phyloP scores from a whole-genome alignment of 352 stramenopile species.

The Phytophthora rubi region DNA sequence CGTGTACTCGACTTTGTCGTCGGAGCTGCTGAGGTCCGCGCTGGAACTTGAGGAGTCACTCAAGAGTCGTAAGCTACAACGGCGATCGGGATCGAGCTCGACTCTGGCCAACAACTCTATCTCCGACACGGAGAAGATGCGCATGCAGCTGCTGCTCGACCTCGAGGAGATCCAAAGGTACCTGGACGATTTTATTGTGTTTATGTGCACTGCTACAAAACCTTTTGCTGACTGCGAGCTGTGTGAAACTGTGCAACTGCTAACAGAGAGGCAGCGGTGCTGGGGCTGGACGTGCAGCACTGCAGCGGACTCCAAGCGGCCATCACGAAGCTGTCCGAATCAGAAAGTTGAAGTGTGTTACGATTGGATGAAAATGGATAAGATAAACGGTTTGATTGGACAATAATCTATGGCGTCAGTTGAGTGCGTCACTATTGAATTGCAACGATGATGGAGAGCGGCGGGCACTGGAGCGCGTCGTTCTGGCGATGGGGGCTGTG shows the following conservation, averaged over 20 bases:
- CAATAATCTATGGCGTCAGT: constrained; percentile 38
- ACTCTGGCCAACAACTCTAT: constrained; percentile 35
- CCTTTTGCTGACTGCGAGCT: constrained; percentile 10
- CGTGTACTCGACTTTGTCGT: constrained; percentile 70
- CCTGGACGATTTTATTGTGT: constrained; percentile 7
- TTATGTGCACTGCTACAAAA: neutral
- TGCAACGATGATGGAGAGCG: constrained; percentile 28
- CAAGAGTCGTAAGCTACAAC: constrained; percentile 88
- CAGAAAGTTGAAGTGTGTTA: constrained; percentile 22
- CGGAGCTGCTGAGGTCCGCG: constrained; percentile 77
- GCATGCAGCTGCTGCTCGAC: constrained; percentile 78
- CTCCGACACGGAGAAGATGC: constrained; percentile 90
- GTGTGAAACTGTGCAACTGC: neutral
- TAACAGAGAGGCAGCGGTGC: constrained; percentile 53
- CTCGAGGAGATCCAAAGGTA: constrained; percentile 78
- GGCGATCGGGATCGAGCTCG: constrained; percentile 40
- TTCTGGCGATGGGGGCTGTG: constrained; percentile 65
- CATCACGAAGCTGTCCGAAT: constrained; percentile 36
- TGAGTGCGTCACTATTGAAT: constrained; percentile 27
- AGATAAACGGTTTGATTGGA: constrained; percentile 35
- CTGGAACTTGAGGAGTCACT: constrained; percentile 86
- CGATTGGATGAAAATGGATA: constrained; percentile 54
- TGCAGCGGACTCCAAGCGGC: constrained; percentile 40
- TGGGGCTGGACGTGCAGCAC: constrained; percentile 53
- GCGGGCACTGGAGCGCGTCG: constrained; percentile 47